phyloP scores from a whole-genome alignment of 1,284 basidiomycete genomes.

The Phaffia rhodozyma region DNA sequence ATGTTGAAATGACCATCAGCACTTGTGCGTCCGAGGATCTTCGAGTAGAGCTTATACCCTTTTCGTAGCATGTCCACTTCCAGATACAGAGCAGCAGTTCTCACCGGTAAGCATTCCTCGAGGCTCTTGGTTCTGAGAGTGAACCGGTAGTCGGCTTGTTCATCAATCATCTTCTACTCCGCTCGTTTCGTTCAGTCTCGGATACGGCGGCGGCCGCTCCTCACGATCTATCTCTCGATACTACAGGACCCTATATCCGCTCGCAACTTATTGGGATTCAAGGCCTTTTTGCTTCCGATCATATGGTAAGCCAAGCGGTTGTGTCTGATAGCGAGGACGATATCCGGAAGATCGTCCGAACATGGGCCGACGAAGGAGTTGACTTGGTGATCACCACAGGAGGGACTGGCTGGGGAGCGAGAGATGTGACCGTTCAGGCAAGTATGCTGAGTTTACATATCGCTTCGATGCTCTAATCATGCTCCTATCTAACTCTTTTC shows the following conservation, averaged over 20 bases:
- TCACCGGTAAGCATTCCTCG: background rate
- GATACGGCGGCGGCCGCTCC: constrained; percentile 18
- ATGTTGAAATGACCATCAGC: too few relatives aligned
- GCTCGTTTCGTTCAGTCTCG: constrained; percentile 8
- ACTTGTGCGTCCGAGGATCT: too few relatives aligned
- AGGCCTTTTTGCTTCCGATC: constrained; percentile 11
- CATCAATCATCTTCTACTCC: too few relatives aligned
- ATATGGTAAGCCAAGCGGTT: constrained; percentile 24
- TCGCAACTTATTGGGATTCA: background rate
- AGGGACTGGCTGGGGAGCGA: constrained; percentile 69
- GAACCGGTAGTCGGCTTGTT: too few relatives aligned
- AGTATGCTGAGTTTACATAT: constrained; percentile 1
- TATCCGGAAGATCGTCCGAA: constrained; percentile 43
- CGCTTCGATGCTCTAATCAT: background rate
- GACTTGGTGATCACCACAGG: constrained; percentile 71
- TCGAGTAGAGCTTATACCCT: too few relatives aligned
- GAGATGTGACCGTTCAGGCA: constrained; percentile 73
- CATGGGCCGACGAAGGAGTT: constrained; percentile 38
- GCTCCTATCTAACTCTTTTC: background rate
- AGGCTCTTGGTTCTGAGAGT: background rate
- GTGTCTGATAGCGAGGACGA: constrained; percentile 52
- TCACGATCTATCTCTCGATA: constrained; percentile 16
- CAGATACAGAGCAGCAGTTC: constrained; percentile 3
- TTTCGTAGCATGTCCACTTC: too few relatives aligned
- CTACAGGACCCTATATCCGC: constrained; percentile 13